These are phyloP conservation scores for Boechera divaricarpa DNA, from an alignment of 345 rosid genomes.

Conservation along the genomic window DNA sequence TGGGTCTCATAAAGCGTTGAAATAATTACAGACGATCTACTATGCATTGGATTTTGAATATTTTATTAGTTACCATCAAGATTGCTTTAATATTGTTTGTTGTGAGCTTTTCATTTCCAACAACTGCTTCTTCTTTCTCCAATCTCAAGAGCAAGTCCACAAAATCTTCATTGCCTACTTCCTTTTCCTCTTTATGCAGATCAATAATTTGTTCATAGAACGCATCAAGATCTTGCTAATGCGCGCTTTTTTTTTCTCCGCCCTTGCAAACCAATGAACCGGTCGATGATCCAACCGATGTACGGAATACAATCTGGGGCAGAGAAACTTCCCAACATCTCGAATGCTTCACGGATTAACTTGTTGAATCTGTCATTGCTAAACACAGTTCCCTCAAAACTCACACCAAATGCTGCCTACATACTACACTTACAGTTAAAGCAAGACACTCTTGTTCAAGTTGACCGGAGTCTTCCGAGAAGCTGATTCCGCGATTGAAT, in stretches of 20 bases:
- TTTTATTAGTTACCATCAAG: constrained; percentile 4
- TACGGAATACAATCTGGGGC: constrained; percentile 50
- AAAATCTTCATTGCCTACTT: constrained; percentile 43
- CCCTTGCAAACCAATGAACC: constrained; percentile 35
- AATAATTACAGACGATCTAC: too few relatives aligned
- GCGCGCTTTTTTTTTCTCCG: constrained; percentile 42
- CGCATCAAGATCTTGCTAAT: constrained; percentile 35
- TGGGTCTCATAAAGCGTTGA: too few relatives aligned
- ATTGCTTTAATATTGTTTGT: constrained; percentile 29
- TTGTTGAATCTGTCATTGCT: constrained; percentile 37
- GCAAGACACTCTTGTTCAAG: constrained; percentile 35
- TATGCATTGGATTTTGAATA: background rate
- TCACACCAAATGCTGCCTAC: constrained; percentile 52
- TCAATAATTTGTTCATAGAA: constrained; percentile 49
- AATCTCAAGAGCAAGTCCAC: constrained; percentile 24
- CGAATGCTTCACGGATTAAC: constrained; percentile 45
- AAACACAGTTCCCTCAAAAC: constrained; percentile 37
- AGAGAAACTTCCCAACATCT: constrained; percentile 43
- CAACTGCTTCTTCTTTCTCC: constrained; percentile 25
- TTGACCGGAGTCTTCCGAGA: constrained; percentile 18
- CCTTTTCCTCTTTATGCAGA: constrained; percentile 46
- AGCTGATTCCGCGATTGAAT: constrained; percentile 34
- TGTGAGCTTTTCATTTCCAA: constrained; percentile 6
- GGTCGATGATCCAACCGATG: constrained; percentile 50
- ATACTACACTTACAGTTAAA: constrained; percentile 36